Conservation (phyloP, 805 yeast genomes). For the Tetrapisispora phaffii region DNA sequence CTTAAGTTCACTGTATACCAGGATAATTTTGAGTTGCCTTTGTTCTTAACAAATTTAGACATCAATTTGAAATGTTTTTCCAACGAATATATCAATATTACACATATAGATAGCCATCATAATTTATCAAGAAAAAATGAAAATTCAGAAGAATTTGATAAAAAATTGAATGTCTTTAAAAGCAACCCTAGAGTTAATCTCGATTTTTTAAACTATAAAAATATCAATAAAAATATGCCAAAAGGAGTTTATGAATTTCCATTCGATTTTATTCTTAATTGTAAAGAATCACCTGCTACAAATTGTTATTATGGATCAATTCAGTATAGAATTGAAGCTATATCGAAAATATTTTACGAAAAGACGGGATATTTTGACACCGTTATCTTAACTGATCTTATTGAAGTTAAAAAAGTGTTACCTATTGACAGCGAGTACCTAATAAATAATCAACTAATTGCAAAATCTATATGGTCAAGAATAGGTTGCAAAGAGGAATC, state of each 20-base stretch:
- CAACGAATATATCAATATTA: conserved; percentile 11
- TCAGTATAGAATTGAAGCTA: conserved; percentile 5
- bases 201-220: neutral
- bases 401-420: conserved; percentile 10
- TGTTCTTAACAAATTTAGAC: conserved; percentile 7
- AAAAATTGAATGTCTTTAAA: neutral
- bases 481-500: neutral
- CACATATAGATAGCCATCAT: conserved; percentile 2
- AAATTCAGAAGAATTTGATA: neutral
- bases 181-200: neutral
- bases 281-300: conserved; percentile 3
- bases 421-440: conserved; percentile 3
- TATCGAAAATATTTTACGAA: conserved; percentile 3
- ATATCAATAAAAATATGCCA: neutral
- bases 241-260: conserved; percentile 3
- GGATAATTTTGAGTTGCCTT: conserved; percentile 2
- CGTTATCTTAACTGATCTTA: conserved; percentile 9
- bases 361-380: conserved; percentile 7
- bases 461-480: neutral
- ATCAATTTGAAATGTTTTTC: conserved; percentile 14
- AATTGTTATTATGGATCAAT: conserved; percentile 3
- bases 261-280: conserved; percentile 1
- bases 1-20: conserved; percentile 2
- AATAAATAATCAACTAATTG: conserved; percentile 2
- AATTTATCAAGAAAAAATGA: neutral